phyloP scores from a whole-genome alignment of 139 green algal genomes.

The Chlamydomonas sp. region DNA sequence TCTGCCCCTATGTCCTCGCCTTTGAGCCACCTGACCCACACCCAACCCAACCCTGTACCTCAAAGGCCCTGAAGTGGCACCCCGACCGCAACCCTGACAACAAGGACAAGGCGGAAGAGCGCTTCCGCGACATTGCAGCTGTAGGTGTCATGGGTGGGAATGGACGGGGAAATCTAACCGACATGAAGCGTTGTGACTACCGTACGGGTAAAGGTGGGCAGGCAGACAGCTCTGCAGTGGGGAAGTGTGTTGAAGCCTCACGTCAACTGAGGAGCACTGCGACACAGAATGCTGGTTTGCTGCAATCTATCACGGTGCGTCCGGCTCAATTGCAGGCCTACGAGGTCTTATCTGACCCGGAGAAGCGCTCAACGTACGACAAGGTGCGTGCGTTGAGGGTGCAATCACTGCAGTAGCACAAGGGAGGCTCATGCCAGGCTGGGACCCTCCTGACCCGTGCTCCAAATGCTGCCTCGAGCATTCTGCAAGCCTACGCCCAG shows the following conservation, averaged over 20 bases:
- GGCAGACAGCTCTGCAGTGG: no score
- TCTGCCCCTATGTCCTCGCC: not conserved
- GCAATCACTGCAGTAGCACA: not conserved
- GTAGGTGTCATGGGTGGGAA: not conserved
- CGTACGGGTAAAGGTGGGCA: no score
- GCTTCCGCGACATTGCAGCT: slow-evolving; percentile 69
- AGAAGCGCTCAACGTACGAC: slow-evolving; percentile 87
- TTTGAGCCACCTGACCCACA: not conserved
- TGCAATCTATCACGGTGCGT: no score
- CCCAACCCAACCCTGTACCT: not conserved
- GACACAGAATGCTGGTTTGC: no score
- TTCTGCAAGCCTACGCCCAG: no score
- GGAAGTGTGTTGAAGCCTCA: no score
- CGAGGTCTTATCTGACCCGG: slow-evolving; percentile 81
- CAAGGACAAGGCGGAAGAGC: slow-evolving; percentile 80
- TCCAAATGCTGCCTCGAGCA: no score
- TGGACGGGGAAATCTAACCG: no score
- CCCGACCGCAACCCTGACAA: slow-evolving; percentile 87
- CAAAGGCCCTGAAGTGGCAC: slow-evolving; percentile 77
- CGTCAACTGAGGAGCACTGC: no score
- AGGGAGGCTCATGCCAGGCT: no score
- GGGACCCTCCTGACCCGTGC: no score
- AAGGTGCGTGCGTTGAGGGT: slow-evolving; percentile 47
- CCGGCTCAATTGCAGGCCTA: slow-evolving; percentile 65
- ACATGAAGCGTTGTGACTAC: no score